phyloP scores from a whole-genome alignment of 2,329 filamentous ascomycete species.

The Colletotrichum sp. region DNA sequence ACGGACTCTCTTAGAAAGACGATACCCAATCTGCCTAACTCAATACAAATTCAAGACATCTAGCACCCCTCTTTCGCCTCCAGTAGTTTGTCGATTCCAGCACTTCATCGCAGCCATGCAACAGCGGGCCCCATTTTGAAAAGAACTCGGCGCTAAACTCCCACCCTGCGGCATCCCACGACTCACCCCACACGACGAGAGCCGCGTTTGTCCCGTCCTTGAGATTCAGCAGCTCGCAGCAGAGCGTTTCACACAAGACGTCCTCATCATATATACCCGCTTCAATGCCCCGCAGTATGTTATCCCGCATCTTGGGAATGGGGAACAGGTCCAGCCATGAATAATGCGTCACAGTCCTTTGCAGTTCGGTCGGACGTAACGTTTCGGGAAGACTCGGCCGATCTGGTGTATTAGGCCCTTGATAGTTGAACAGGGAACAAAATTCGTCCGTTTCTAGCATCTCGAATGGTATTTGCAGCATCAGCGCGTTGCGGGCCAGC shows the following conservation, averaged over 20 bases:
- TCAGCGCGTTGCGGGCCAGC: background rate
- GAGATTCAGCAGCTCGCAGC: background rate
- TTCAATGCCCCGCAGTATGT: conserved; percentile 20
- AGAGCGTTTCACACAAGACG: background rate
- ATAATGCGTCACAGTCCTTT: conserved; percentile 30
- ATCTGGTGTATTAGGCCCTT: background rate
- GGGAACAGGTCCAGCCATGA: conserved; percentile 37
- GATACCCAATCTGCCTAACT: background rate
- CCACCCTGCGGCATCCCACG: conserved; percentile 49
- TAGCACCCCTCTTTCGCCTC: background rate
- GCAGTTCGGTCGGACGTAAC: conserved; percentile 31
- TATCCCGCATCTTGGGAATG: conserved; percentile 30
- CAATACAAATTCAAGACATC: background rate
- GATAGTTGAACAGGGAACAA: background rate
- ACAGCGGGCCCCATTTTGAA: background rate
- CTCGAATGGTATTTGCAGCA: background rate
- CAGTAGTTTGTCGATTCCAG: background rate
- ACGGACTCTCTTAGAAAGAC: conserved; percentile 25
- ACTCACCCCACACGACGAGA: conserved; percentile 44
- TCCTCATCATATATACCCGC: background rate
- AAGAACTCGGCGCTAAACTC: conserved; percentile 40
- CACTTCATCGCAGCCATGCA: background rate
- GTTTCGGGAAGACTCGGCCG: background rate
- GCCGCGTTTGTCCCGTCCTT: background rate
- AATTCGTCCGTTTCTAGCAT: background rate